These are phyloP conservation scores for Clathrospora elynae DNA, from an alignment of 2,329 filamentous ascomycete genomes.

Conservation along the genomic window DNA sequence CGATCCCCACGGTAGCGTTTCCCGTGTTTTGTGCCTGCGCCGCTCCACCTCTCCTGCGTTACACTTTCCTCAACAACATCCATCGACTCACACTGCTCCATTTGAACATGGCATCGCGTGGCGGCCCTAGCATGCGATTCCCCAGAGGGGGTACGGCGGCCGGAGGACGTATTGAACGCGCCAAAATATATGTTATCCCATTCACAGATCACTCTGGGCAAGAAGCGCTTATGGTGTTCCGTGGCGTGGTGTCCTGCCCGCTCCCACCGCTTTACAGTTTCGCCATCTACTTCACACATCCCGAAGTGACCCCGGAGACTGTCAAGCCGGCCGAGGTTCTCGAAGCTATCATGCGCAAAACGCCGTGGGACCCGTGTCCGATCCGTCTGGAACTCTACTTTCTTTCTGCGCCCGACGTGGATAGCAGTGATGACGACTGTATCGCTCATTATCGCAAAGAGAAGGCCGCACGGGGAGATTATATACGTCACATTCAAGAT, in stretches of 20 bases:
- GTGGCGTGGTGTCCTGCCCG: slow-evolving; percentile 11
- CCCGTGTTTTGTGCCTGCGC: neutral
- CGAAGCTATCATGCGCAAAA: slow-evolving; percentile 10
- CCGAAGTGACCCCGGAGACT: slow-evolving; percentile 11
- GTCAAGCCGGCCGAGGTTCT: slow-evolving; percentile 14
- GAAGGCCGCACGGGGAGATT: slow-evolving; percentile 12
- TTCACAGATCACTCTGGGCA: slow-evolving; percentile 14
- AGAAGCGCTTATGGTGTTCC: slow-evolving; percentile 14
- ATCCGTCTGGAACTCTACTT: slow-evolving; percentile 14
- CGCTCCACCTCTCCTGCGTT: neutral
- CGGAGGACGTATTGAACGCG: slow-evolving; percentile 14
- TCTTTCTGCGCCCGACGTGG: slow-evolving; percentile 4
- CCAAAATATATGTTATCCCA: slow-evolving; percentile 16
- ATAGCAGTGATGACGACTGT: slow-evolving; percentile 5
- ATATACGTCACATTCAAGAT: slow-evolving; percentile 12
- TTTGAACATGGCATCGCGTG: slow-evolving; percentile 11
- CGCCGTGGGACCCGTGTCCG: slow-evolving; percentile 9
- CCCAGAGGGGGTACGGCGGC: slow-evolving; percentile 7
- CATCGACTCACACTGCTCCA: slow-evolving; percentile 3
- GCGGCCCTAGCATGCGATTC: slow-evolving; percentile 9
- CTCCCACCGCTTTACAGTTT: slow-evolving; percentile 19
- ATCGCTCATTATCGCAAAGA: slow-evolving; percentile 14
- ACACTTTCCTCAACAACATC: neutral
- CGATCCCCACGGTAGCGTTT: too few relatives aligned
- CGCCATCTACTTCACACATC: slow-evolving; percentile 19